Evolutionary conservation across 306 rosid species (phyloP).

Genomic region (Elaeagnus macrophylla): DNA sequence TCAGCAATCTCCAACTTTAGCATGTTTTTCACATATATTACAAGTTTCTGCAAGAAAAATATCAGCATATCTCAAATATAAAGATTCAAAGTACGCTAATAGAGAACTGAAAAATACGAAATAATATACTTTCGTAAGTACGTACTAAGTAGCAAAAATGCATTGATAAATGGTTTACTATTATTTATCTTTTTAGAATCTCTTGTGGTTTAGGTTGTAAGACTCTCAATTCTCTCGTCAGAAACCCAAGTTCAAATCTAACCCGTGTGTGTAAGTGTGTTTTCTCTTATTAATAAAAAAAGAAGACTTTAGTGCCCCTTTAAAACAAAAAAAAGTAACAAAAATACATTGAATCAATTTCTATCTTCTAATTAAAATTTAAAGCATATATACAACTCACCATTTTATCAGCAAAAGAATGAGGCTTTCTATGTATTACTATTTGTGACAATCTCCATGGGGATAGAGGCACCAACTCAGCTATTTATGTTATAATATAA

Average conservation of each 20-base stretch:
- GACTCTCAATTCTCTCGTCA: no score
- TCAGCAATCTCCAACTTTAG: slow-evolving; percentile 61
- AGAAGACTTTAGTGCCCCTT: no score
- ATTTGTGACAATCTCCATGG: slow-evolving; percentile 47
- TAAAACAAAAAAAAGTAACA: no score
- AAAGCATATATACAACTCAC: slow-evolving; percentile 46
- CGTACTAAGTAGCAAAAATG: no score
- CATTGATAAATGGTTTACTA: no score
- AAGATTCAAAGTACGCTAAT: not conserved
- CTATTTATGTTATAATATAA: no score
- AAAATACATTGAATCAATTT: not conserved
- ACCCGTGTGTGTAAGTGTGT: no score
- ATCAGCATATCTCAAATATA: not conserved
- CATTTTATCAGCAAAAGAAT: slow-evolving; percentile 19
- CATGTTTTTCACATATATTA: slow-evolving; percentile 77
- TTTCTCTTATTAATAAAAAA: no score
- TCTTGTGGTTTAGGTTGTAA: no score
- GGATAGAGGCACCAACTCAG: slow-evolving; percentile 73
- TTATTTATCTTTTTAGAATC: no score
- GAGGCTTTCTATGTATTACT: slow-evolving; percentile 46
- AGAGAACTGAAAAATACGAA: not conserved
- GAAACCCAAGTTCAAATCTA: no score
- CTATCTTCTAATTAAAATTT: not conserved
- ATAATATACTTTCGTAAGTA: not conserved
- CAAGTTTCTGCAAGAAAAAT: slow-evolving; percentile 40